Percentiles rank a stretch among this genome's conserved stretches.
phyloP scores from a whole-genome alignment of 192 early-diverging fungal genomes.

The Radiomyces spectabilis region DNA sequence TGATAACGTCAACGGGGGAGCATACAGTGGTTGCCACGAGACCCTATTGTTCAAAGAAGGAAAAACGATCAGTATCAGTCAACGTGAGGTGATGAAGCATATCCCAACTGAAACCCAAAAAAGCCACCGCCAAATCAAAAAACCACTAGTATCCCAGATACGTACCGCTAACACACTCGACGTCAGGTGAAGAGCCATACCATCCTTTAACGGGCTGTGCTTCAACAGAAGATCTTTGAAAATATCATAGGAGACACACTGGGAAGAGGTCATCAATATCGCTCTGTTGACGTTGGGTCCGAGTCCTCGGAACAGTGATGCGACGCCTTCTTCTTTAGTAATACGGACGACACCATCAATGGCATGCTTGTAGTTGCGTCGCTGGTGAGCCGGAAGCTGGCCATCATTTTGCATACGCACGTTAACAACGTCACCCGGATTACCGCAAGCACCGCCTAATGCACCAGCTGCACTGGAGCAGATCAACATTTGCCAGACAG shows the following conservation, averaged over 20 bases:
- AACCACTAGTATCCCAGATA: no score
- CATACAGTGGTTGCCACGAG: conserved; percentile 70
- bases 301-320: conserved; percentile 80
- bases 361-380: conserved; percentile 70
- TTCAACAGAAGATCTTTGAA: conserved; percentile 67
- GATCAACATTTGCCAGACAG: conserved; percentile 34
- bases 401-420: conserved; percentile 81
- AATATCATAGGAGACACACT: conserved; percentile 69
- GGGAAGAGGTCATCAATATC: conserved; percentile 73
- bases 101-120: no score
- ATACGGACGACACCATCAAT: conserved; percentile 71
- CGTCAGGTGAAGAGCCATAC: conserved; percentile 57
- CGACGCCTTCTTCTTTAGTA: conserved; percentile 65
- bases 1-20: conserved; percentile 76
- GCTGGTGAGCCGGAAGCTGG: conserved; percentile 48
- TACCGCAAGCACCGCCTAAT: conserved; percentile 62
- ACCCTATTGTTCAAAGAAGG: conserved; percentile 36
- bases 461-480: conserved; percentile 39
- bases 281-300: conserved; percentile 88
- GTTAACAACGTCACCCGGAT: conserved; percentile 76
- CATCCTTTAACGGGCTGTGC: conserved; percentile 53
- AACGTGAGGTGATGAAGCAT: conserved; percentile 2
- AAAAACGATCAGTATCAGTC: not conserved
- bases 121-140: no score
- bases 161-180: conserved; percentile 66